These are phyloP conservation scores for Amoebophrya sp. DNA, from an alignment of 169 alveolate species.

Conservation along the genomic window DNA sequence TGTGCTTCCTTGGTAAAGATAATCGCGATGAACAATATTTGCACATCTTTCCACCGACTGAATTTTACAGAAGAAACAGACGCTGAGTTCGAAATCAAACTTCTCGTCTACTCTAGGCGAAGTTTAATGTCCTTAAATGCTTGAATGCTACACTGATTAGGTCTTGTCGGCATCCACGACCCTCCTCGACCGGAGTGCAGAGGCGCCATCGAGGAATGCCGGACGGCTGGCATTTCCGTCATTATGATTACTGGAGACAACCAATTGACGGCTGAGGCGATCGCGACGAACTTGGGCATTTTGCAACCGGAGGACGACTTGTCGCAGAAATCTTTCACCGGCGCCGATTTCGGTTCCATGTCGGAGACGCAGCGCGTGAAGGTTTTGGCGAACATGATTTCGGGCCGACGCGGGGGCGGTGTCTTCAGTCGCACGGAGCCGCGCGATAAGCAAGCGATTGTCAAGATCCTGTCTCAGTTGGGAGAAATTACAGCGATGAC, in stretches of 20 bases:
- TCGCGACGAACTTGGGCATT: constrained; percentile 91
- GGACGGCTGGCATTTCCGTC: constrained; percentile 94
- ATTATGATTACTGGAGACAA: constrained; percentile 99
- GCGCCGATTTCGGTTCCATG: constrained; percentile 84
- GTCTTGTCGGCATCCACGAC: constrained; percentile 92
- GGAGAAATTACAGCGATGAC: constrained; percentile 95
- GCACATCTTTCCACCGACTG: too few species aligned
- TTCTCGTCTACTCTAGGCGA: too few species aligned
- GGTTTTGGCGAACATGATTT: background rate
- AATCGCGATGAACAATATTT: too few species aligned
- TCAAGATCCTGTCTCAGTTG: constrained; percentile 78
- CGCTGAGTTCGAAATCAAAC: too few species aligned
- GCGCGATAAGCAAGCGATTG: constrained; percentile 93
- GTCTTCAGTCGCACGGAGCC: constrained; percentile 99
- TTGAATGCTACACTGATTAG: constrained; percentile 85
- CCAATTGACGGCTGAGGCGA: constrained; percentile 95
- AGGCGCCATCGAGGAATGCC: constrained; percentile 82
- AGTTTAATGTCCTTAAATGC: too few species aligned
- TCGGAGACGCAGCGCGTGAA: constrained; percentile 54
- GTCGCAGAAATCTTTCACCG: constrained; percentile 73
- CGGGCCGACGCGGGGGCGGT: constrained; percentile 56
- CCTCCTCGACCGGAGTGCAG: constrained; percentile 96
- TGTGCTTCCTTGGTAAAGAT: constrained; percentile 55
- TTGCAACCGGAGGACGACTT: constrained; percentile 41
- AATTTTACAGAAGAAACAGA: too few species aligned